Conservation (phyloP, 331 rosid genomes). For the Rhamnella rubrinervis region DNA sequence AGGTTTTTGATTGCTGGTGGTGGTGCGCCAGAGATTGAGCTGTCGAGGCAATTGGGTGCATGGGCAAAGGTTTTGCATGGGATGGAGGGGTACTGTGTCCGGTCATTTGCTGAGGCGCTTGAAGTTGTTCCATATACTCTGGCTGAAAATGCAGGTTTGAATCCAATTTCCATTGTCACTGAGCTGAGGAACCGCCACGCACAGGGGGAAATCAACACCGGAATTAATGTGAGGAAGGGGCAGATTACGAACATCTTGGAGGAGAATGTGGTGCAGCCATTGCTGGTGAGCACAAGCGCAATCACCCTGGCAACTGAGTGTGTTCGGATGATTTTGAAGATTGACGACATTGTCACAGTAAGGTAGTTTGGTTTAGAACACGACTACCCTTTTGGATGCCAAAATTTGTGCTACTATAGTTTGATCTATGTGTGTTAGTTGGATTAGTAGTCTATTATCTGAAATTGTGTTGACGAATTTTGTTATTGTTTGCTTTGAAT, state of each 20-base stretch:
- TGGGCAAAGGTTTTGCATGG: constrained; percentile 99
- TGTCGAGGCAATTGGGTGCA: constrained; percentile 93
- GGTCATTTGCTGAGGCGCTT: constrained; percentile 92
- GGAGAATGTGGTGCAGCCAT: constrained; percentile 99
- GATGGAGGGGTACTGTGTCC: constrained; percentile 92
- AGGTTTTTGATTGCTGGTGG: constrained; percentile 96
- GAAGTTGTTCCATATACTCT: constrained; percentile 96
- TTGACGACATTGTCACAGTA: constrained; percentile 95
- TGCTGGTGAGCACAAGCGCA: constrained; percentile 96
- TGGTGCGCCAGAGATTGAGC: constrained; percentile 97
- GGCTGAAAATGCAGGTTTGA: constrained; percentile 96
- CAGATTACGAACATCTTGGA: constrained; percentile 95
- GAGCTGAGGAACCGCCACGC: constrained; percentile 99
- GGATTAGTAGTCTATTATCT: constrained; percentile 28
- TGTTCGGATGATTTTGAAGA: constrained; percentile 98
- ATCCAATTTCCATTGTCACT: constrained; percentile 86
- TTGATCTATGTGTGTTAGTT: constrained; percentile 31
- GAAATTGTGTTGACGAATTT: constrained; percentile 25
- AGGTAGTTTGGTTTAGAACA: constrained; percentile 57
- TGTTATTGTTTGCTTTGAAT: constrained; percentile 27
- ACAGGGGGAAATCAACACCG: constrained; percentile 87
- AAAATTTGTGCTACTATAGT: background rate
- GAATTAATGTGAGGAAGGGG: constrained; percentile 99
- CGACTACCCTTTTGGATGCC: background rate
- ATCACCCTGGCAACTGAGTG: constrained; percentile 93